Evolutionary conservation across 1,284 basidiomycete genomes (phyloP), one percentile per base, ranked within the genome.

Genomic region (Rhodotorula sp.): DNA sequence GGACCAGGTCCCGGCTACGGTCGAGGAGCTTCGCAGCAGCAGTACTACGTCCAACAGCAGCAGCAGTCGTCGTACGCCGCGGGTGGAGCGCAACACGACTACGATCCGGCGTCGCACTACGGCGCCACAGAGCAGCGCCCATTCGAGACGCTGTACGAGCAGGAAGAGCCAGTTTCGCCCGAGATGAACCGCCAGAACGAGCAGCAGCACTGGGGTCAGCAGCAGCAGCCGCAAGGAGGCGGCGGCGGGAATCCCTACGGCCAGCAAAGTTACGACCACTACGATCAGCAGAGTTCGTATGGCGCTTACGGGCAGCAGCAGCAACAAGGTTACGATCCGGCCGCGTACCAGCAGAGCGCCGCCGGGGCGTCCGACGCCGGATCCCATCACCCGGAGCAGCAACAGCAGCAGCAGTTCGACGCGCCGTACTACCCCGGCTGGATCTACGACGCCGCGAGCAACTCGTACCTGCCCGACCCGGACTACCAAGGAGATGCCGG

Each of bases 351-450:
- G 47, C 29, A 46, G 48, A 51, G 48, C 15, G 62, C 58, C 39
- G 49, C 20, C 20, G 52, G 49, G 5, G 29, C 46, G 12, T 29
- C 60, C 23, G 39, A 43, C 10, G 39, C 39, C 39, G 39, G 39
- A 43, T 43, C 39, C 39, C 39, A 43, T 14, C 39, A 43, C 39
- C 39, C 39, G 57, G 52, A 34, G 23, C 23, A n/a, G 51, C 16
- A n/a, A 34, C 16, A 56, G 39, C 64, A 49, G 54, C 48, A 51
- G 15, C 61, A 52, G 43, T 65, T 63, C 51, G 72, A 73, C n/a
- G 57, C 59, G 6, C 70, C 70, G 2, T 58, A 62, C 68, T 76
- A 76, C 57, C 75, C 75, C 12, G 75, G 75, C 29, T 76, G 68
- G 68, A 29, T 71, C 39, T 76, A 74, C 68, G 69, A 74, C 64